Percentiles rank a stretch among this genome's conserved stretches.
phyloP scores from a whole-genome alignment of 192 early-diverging fungal species.

The Coemansia sp. region DNA sequence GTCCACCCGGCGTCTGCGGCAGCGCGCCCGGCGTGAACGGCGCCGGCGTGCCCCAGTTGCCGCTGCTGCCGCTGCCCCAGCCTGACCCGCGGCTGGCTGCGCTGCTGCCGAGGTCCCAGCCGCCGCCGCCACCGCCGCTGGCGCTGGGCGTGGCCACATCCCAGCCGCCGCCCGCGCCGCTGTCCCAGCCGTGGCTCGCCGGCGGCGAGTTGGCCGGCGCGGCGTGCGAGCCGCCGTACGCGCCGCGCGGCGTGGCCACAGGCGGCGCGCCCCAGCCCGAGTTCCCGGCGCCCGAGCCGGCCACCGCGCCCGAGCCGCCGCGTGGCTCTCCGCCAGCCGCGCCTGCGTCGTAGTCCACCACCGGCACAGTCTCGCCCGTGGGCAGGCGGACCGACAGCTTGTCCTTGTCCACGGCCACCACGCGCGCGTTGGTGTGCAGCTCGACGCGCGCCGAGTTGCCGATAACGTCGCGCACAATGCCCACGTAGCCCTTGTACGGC shows the following conservation, averaged over 20 bases:
- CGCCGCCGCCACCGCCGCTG: constrained; percentile 31
- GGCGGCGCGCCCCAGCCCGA: constrained; percentile 10
- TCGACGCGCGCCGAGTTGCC: constrained; percentile 77
- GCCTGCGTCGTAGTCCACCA: constrained; percentile 20
- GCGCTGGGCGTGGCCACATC: constrained; percentile 42
- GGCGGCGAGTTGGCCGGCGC: background rate
- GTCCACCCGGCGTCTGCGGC: constrained; percentile 36
- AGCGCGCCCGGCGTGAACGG: constrained; percentile 47
- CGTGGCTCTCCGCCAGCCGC: background rate
- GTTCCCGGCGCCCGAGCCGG: background rate
- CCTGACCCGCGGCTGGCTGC: constrained; percentile 1
- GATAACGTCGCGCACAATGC: constrained; percentile 86
- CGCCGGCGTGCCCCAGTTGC: constrained; percentile 42
- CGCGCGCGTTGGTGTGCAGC: constrained; percentile 82
- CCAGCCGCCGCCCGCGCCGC: constrained; percentile 51
- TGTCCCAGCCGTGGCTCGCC: background rate
- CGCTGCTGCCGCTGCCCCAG: constrained; percentile 14
- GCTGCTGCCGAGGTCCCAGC: constrained; percentile 52
- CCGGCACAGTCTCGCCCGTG: constrained; percentile 54
- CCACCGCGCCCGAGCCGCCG: no score
- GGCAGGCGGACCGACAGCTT: constrained; percentile 67
- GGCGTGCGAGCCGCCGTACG: background rate
- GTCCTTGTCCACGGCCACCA: constrained; percentile 74
- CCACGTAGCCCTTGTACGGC: constrained; percentile 95
- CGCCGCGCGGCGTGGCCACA: constrained; percentile 1